Conservation (phyloP, 495 filamentous ascomycete genomes). For the Opeltia flavorubescens region DNA sequence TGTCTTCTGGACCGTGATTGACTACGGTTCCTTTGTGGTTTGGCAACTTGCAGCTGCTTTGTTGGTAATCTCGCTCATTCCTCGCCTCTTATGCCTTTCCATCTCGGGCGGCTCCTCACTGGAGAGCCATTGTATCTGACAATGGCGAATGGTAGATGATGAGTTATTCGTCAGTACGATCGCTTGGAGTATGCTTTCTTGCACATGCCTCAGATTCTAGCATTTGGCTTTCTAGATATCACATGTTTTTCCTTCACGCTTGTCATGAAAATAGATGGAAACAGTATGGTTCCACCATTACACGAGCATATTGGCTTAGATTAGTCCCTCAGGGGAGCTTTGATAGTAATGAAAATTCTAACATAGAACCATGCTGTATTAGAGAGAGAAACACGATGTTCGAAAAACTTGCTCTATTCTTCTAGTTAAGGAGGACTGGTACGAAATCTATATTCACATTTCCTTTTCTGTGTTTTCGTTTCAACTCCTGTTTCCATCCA, state of each 20-base stretch:
- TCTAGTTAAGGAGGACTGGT: too few relatives aligned
- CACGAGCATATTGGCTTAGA: not conserved
- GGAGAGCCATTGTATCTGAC: not conserved
- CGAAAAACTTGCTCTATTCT: too few relatives aligned
- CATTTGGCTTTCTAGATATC: conserved; percentile 2
- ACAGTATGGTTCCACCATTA: too few relatives aligned
- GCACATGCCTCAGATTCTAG: not conserved
- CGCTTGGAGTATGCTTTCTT: not conserved
- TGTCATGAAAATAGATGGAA: not conserved
- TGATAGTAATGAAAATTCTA: too few relatives aligned
- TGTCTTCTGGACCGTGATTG: not conserved
- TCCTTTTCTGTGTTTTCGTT: too few relatives aligned
- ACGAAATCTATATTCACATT: too few relatives aligned
- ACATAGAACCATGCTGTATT: too few relatives aligned
- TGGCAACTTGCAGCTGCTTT: not conserved
- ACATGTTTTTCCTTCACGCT: not conserved
- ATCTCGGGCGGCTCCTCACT: not conserved
- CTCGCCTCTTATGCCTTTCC: not conserved
- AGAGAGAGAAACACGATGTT: too few relatives aligned
- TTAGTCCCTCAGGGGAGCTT: too few relatives aligned
- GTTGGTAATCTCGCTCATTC: not conserved
- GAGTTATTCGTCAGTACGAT: too few relatives aligned
- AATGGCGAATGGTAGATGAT: not conserved
- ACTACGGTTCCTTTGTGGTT: not conserved
- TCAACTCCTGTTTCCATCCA: too few relatives aligned